Conservation (phyloP, 192 early-diverging fungal genomes). For the Chytriomyces confervae region DNA sequence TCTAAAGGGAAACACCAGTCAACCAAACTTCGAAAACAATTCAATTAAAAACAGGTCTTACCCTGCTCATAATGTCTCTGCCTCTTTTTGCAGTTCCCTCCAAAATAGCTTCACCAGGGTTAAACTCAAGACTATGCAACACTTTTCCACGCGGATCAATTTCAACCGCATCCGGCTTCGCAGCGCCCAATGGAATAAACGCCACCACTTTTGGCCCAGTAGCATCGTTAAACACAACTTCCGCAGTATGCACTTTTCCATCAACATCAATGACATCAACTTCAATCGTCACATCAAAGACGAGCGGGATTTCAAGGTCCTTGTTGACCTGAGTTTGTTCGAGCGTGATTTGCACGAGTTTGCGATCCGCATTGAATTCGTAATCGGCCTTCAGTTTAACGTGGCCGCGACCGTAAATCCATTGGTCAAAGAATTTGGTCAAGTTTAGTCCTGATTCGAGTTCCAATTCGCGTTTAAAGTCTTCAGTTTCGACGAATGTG, state of each 20-base stretch:
- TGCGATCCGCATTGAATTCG: constrained; percentile 83
- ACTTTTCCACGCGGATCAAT: constrained; percentile 56
- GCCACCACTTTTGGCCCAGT: constrained; percentile 34
- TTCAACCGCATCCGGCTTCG: constrained; percentile 44
- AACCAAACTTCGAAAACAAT: neutral
- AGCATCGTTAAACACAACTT: constrained; percentile 43
- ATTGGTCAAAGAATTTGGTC: constrained; percentile 83
- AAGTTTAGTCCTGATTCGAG: constrained; percentile 80
- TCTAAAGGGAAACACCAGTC: neutral
- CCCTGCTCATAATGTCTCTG: constrained; percentile 45
- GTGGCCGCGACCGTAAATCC: constrained; percentile 89
- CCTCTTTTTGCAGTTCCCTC: constrained; percentile 46
- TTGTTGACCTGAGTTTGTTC: constrained; percentile 56
- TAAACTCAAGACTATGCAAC: constrained; percentile 47
- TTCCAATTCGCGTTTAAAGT: constrained; percentile 75
- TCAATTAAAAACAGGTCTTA: constrained; percentile 32
- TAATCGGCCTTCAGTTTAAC: constrained; percentile 80
- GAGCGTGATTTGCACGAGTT: constrained; percentile 77
- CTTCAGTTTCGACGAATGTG: constrained; percentile 56
- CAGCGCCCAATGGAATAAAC: constrained; percentile 32
- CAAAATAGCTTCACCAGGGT: constrained; percentile 50
- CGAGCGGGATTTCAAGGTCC: constrained; percentile 39
- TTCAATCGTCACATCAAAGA: constrained; percentile 53
- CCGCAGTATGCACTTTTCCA: constrained; percentile 39
- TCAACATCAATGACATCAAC: constrained; percentile 51